Base-by-base conservation (phyloP, 1,284 basidiomycete species). In the Naganishia sp. region DNA sequence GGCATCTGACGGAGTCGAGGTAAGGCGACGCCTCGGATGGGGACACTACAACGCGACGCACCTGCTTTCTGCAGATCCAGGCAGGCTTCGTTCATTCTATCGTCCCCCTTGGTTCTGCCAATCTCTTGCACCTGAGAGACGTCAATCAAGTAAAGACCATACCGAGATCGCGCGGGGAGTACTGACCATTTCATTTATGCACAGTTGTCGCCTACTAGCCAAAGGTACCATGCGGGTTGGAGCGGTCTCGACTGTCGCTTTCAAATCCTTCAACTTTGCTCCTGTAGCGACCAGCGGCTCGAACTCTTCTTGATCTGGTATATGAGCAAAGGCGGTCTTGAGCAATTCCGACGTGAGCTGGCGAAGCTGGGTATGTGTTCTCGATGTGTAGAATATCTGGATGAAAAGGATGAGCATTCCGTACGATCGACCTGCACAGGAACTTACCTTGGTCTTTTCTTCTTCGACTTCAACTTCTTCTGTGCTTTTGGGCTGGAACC, bases 321-420 rank as follows among this genome's bases (percentile, higher is more conserved):
- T 62, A 41, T 35, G 49, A 31, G 71, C 72, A 56, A 77, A 80
- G 35, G 66, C 74, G 56, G 75, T 86, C 73, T 88, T 91, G 45
- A 83, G 84, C 9, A 98, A 82, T 77, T 99, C 96, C 5, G 89
- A 86, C 13, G 95, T 84, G 15, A 98, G 85, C 76, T 99, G 95
- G 0, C 92, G 85, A 2, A 99, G 85, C 75, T 99, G 95, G 2
- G 92, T 93, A 78, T 99, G 95, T 0, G 95, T 99, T 35, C 96
- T 84, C 0, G 94, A 97, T 0, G 93, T 90, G 76, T 94, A 97
- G 76, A 89, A 94, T 64, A 99, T 88, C 83, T 82, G 72, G 58
- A 46, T 23, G 41, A 58, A 28, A 3, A 39, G 7, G 7, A 10
- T 39, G 7, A 39, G 35, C 35, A 39, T 2, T 35, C 7, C 42